These are phyloP conservation scores for Chrysanthemum lavandulifolium DNA, from an alignment of 129 eudicot species.

Conservation along the genomic window DNA sequence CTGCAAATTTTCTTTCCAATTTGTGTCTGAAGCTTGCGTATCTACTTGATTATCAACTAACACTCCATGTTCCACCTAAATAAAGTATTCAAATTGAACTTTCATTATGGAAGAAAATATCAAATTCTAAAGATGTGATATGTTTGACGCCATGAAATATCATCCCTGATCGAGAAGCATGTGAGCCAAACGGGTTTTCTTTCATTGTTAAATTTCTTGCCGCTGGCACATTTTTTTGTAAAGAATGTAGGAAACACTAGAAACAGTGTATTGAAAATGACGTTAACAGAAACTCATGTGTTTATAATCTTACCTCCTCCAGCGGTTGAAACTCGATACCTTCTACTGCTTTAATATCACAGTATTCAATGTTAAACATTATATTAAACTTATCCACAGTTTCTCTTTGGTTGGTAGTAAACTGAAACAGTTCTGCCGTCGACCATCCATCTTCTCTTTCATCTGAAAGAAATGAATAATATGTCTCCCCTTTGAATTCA, in stretches of 20 bases:
- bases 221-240: too few relatives aligned
- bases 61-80: constrained; percentile 6
- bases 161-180: too few relatives aligned
- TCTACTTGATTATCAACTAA: background rate
- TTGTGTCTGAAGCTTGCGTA: background rate
- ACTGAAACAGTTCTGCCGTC: constrained; percentile 23
- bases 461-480: constrained; percentile 6
- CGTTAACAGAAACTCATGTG: background rate
- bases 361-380: background rate
- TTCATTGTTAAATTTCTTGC: too few relatives aligned
- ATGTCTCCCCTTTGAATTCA: constrained; percentile 17
- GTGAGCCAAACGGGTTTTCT: too few relatives aligned
- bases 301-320: constrained; percentile 18
- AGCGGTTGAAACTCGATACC: constrained; percentile 20
- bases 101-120: background rate
- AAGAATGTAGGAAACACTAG: background rate
- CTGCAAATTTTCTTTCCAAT: background rate
- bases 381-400: constrained; percentile 15
- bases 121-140: too few relatives aligned
- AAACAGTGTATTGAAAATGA: background rate
- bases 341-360: constrained; percentile 5
- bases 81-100: background rate
- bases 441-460: constrained; percentile 15
- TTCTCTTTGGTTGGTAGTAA: background rate
- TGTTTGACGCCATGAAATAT: too few relatives aligned